A percentile compares a stretch with the other conserved stretches of the same genome.
Conservation (phyloP, 2,329 filamentous ascomycete genomes). For the Sporothrix luriei region DNA sequence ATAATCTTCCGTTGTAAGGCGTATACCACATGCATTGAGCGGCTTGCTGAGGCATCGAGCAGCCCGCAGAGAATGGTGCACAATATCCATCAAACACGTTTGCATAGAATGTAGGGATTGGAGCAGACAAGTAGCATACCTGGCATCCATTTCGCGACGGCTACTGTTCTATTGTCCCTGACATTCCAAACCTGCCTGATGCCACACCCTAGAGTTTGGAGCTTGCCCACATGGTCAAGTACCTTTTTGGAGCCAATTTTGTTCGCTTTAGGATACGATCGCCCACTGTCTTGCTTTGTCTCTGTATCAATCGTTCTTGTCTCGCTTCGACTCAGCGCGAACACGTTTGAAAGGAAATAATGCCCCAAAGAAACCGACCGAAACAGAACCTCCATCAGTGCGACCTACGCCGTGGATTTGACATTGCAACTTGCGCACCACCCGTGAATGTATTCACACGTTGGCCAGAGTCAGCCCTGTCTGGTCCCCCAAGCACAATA, state of each 20-base stretch:
- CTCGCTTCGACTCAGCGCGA: slow-evolving; percentile 6
- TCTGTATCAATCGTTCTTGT: neutral
- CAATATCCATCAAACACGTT: too few species aligned
- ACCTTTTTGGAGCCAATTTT: neutral
- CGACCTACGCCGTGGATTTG: too few species aligned
- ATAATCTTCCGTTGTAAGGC: too few species aligned
- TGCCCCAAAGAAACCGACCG: too few species aligned
- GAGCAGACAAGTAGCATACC: neutral
- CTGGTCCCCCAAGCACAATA: neutral
- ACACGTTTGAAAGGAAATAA: neutral
- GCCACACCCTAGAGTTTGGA: neutral
- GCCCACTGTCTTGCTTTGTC: neutral
- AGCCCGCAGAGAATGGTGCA: too few species aligned
- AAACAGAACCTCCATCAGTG: neutral
- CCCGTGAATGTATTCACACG: neutral
- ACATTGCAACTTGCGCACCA: neutral
- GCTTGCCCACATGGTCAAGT: slow-evolving; percentile 7
- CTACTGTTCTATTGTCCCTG: neutral
- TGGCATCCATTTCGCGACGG: neutral
- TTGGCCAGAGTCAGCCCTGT: slow-evolving; percentile 15
- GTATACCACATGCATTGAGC: slow-evolving; percentile 9
- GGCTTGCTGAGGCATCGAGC: neutral
- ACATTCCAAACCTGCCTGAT: neutral
- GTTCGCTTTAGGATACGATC: slow-evolving; percentile 15
- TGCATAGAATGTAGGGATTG: too few species aligned